Conservation (phyloP, 1,139 yeast species). For the Geotrichum restrictum region DNA sequence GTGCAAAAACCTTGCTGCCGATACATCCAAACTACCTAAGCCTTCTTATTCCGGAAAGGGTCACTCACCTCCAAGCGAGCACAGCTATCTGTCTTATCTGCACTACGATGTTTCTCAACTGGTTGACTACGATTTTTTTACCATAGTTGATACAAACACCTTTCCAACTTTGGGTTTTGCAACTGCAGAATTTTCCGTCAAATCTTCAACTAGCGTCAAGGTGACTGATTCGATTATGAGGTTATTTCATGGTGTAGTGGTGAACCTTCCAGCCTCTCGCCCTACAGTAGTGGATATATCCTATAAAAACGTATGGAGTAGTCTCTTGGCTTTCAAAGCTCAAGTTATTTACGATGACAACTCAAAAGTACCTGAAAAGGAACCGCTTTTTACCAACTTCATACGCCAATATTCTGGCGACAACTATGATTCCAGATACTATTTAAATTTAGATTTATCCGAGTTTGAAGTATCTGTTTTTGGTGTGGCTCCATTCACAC, state of each 20-base stretch:
- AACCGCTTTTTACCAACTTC: slow-evolving; percentile 52
- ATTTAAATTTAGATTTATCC: slow-evolving; percentile 42
- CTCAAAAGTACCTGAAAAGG: slow-evolving; percentile 15
- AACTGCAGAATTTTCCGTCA: slow-evolving; percentile 31
- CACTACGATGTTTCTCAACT: slow-evolving; percentile 38
- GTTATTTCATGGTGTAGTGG: slow-evolving; percentile 29
- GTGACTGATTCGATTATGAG: slow-evolving; percentile 29
- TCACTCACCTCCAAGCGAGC: slow-evolving; percentile 30
- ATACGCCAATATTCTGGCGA: slow-evolving; percentile 63
- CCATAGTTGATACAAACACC: slow-evolving; percentile 40
- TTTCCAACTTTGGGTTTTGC: slow-evolving; percentile 32
- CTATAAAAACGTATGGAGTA: slow-evolving; percentile 57
- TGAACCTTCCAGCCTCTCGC: slow-evolving; percentile 43
- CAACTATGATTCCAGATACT: slow-evolving; percentile 77
- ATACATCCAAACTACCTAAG: slow-evolving; percentile 27
- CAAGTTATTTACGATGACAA: slow-evolving; percentile 19
- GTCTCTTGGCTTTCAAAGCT: slow-evolving; percentile 56
- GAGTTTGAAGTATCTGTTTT: slow-evolving; percentile 50
- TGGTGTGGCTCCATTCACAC: slow-evolving; percentile 77
- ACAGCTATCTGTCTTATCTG: slow-evolving; percentile 47
- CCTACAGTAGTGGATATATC: slow-evolving; percentile 49
- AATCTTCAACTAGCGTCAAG: slow-evolving; percentile 37
- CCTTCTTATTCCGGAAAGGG: slow-evolving; percentile 3
- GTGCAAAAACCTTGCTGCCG: slow-evolving; percentile 30
- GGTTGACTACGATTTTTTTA: slow-evolving; percentile 47